Evolutionary conservation across 345 rosid genomes (phyloP).

Genomic region (Lepidium aucheri): DNA sequence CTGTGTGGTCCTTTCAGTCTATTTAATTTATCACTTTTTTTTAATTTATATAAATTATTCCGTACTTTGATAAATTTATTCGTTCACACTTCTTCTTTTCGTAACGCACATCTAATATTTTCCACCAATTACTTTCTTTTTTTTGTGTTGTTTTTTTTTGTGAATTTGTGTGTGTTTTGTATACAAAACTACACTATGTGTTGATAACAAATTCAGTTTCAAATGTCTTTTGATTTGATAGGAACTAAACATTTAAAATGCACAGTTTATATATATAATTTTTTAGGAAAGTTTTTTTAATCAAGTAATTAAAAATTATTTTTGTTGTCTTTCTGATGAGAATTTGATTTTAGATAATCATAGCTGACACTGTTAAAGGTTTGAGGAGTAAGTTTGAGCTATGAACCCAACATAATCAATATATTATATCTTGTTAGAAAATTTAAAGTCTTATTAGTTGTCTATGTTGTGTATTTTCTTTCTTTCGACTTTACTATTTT

Average conservation of each 20-base stretch:
- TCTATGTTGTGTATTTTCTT: too few relatives aligned
- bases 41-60: neutral
- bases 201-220: neutral
- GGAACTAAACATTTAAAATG: neutral
- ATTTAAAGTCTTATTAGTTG: too few relatives aligned
- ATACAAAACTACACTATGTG: neutral
- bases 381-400: too few relatives aligned
- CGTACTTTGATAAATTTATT: neutral
- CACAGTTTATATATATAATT: too few relatives aligned
- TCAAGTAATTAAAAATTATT: too few relatives aligned
- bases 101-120: conserved; percentile 4
- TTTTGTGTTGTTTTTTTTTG: neutral
- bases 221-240: neutral
- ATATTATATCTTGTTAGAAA: too few relatives aligned
- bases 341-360: too few relatives aligned
- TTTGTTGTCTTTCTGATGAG: too few relatives aligned
- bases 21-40: neutral
- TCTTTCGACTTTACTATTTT: too few relatives aligned
- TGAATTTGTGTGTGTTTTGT: neutral
- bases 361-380: too few relatives aligned
- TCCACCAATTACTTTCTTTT: neutral
- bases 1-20: conserved; percentile 13
- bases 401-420: too few relatives aligned
- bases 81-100: neutral
- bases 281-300: too few relatives aligned